Percentiles rank a stretch among this genome's conserved stretches.
These are phyloP conservation scores for Hypoxylon lenormandii DNA, from an alignment of 495 filamentous ascomycete species.

Conservation along the genomic window DNA sequence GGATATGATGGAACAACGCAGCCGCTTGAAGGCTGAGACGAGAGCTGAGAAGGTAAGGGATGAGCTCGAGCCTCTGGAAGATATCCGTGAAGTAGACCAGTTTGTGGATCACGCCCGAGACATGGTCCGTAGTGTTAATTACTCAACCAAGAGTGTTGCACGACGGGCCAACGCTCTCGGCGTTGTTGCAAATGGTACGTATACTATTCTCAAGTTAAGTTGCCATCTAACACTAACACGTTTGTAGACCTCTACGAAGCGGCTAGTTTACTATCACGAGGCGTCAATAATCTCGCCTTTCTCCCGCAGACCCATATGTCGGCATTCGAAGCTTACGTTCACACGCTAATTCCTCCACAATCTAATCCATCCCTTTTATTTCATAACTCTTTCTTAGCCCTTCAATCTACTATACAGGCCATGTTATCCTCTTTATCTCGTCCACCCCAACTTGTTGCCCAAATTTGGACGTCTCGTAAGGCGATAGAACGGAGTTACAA, in stretches of 20 bases:
- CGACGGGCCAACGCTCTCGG: slow-evolving; percentile 72
- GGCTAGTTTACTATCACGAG: slow-evolving; percentile 67
- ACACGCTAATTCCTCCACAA: slow-evolving; percentile 73
- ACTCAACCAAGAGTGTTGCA: slow-evolving; percentile 81
- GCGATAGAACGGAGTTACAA: slow-evolving; percentile 78
- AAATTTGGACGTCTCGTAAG: slow-evolving; percentile 72
- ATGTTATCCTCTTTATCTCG: slow-evolving; percentile 82
- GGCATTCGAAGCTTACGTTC: slow-evolving; percentile 78
- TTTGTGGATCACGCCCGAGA: slow-evolving; percentile 91
- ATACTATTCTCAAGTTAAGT: slow-evolving; percentile 18
- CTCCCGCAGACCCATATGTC: slow-evolving; percentile 74
- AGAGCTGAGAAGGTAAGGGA: slow-evolving; percentile 86
- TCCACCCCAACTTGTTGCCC: slow-evolving; percentile 79
- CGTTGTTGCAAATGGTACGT: slow-evolving; percentile 67
- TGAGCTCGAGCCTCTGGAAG: slow-evolving; percentile 84
- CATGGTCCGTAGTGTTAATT: slow-evolving; percentile 83
- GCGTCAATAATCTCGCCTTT: slow-evolving; percentile 70
- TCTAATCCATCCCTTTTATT: slow-evolving; percentile 80
- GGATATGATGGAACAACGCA: slow-evolving; percentile 88
- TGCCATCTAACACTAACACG: slow-evolving; percentile 54
- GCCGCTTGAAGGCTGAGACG: slow-evolving; percentile 82
- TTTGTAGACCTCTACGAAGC: slow-evolving; percentile 76
- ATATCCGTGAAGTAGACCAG: slow-evolving; percentile 90
- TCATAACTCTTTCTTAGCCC: slow-evolving; percentile 77
- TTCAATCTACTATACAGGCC: slow-evolving; percentile 81